Conservation (phyloP, 2,329 filamentous ascomycete species). For the Alternaria arbusti region DNA sequence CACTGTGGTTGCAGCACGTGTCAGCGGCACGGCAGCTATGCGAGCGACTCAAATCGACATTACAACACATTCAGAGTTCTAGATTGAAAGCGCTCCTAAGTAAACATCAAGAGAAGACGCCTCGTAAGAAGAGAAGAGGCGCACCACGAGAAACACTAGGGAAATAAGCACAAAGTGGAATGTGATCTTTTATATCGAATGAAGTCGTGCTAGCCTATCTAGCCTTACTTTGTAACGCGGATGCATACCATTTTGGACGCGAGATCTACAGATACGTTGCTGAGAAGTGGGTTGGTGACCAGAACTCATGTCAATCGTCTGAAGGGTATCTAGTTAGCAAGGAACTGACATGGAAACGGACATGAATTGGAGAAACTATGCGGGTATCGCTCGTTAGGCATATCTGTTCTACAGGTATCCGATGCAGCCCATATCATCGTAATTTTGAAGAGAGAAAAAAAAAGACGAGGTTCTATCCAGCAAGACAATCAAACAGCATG, state of each 20-base stretch:
- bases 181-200: neutral
- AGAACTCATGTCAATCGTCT: neutral
- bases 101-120: neutral
- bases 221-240: neutral
- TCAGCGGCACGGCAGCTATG: neutral
- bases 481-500: constrained; percentile 11
- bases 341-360: neutral
- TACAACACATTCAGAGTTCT: neutral
- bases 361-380: neutral
- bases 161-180: neutral
- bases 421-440: neutral
- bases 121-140: neutral
- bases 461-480: neutral
- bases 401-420: neutral
- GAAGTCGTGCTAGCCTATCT: neutral
- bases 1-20: too few species aligned
- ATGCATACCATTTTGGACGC: neutral
- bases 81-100: neutral
- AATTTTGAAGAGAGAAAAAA: neutral
- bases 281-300: neutral
- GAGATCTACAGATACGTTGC: neutral
- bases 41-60: neutral
- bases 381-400: neutral
- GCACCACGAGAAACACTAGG: neutral
- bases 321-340: constrained; percentile 12